Evolutionary conservation across 768 basidiomycete genomes (phyloP).

Genomic region (Tephrocybe sp.): DNA sequence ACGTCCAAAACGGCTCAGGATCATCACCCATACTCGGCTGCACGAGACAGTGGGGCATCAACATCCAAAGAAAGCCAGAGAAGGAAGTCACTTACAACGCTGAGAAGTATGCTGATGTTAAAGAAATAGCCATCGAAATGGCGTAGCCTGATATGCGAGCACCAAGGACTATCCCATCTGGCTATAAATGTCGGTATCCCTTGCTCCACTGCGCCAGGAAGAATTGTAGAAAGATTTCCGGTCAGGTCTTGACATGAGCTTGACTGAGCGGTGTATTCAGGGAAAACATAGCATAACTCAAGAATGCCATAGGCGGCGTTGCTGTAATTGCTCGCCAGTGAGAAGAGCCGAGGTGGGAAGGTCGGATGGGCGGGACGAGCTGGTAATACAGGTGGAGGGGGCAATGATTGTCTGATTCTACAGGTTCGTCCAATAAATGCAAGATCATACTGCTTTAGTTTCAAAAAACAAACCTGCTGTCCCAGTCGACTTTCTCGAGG

Average conservation of each 20-base stretch:
- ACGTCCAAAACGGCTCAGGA: too few species aligned
- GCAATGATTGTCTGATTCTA: background rate
- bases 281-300: constrained; percentile 21
- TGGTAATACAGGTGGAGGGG: constrained; percentile 2
- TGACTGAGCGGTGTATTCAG: constrained; percentile 10
- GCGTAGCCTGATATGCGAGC: constrained; percentile 19
- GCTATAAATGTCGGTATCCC: constrained; percentile 23
- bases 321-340: constrained; percentile 16
- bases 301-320: constrained; percentile 18
- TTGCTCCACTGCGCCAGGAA: constrained; percentile 21
- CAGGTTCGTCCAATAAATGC: background rate
- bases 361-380: constrained; percentile 17
- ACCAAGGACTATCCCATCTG: constrained; percentile 17
- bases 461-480: constrained; percentile 11
- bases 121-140: constrained; percentile 27
- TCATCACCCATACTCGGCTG: too few species aligned
- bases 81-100: constrained; percentile 15
- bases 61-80: background rate
- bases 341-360: constrained; percentile 14
- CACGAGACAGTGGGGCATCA: too few species aligned
- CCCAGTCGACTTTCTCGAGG: constrained; percentile 25
- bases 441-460: background rate
- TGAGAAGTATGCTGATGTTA: constrained; percentile 16
- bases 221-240: constrained; percentile 16
- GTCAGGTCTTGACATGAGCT: constrained; percentile 15